phyloP scores from a whole-genome alignment of 331 rosid species.

The Quercus lobata region DNA sequence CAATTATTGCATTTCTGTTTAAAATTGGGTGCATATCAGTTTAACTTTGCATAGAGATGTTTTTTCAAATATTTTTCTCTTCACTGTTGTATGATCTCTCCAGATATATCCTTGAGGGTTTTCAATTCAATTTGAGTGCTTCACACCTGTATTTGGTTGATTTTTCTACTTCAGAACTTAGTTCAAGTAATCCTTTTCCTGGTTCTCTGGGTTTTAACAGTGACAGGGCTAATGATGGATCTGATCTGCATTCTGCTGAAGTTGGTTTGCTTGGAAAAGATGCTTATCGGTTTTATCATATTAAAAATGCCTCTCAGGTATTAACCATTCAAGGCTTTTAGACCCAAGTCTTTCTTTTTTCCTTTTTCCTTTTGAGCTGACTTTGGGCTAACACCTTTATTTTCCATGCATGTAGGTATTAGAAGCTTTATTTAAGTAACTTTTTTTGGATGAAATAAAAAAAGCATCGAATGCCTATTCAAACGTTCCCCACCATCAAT shows the following conservation, averaged over 20 bases:
- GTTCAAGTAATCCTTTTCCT: not conserved
- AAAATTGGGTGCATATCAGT: not conserved
- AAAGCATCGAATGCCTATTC: not conserved
- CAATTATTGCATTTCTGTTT: no score
- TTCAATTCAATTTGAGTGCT: not conserved
- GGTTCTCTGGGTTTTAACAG: conserved; percentile 8
- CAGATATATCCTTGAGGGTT: not conserved
- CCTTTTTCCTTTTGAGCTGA: not conserved
- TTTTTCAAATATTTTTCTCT: not conserved
- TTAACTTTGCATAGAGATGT: no score
- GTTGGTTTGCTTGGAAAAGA: conserved; percentile 38
- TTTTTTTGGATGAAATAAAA: not conserved
- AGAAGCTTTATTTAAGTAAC: not conserved
- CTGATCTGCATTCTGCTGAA: conserved; percentile 26
- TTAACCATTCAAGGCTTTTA: not conserved
- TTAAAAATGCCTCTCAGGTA: conserved; percentile 76
- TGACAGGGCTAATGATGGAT: conserved; percentile 44
- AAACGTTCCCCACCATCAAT: no score
- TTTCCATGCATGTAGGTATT: not conserved
- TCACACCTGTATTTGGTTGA: not conserved
- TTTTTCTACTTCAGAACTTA: not conserved
- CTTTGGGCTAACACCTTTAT: not conserved
- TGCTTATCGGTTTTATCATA: conserved; percentile 61
- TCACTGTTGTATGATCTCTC: not conserved
- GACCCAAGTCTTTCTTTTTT: not conserved